Base-by-base conservation (phyloP, 2,329 filamentous ascomycete species). In the Aspergillus costaricaensis region DNA sequence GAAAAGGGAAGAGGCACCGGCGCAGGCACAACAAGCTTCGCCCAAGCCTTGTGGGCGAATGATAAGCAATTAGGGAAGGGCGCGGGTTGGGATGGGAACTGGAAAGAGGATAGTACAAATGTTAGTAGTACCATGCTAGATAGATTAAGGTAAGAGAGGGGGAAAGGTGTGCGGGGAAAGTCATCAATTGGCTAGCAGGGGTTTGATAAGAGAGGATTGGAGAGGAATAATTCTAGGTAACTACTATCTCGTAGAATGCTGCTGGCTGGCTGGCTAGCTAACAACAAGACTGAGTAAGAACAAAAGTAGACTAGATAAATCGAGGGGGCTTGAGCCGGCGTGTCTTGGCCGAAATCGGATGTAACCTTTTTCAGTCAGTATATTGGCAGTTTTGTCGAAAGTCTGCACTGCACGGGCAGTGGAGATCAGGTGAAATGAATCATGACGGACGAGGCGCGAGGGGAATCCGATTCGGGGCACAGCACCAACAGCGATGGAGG, bases 1-100 rank as follows among this genome's bases (percentile, higher is more conserved):
- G 19, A 21, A 12, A 14, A 48, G 21, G 44, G 44, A n/a, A 27
- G 23, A n/a, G 56, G n/a, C 23, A 39, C 36, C 56, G 48, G 47
- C 47, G 47, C 25, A 17, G 36, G 38, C 19, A 47, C 48, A 47
- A 32, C 58, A 60, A 60, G 58, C 58, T 60, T 60, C 30, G 2
- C 14, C 41, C 49, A 57, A 60, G 54, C 49, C 47, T 57, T 38
- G 51, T 38, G 27, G 47, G n/a, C 48, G 47, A 60, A 60, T 57
- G 8, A 54, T 38, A 57, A 48, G 48, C 54, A 49, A 36, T 36
- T 14, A 6, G n/a, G n/a, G 41, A 12, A 10, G 25, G 47, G 19
- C 23, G 15, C n/a, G 25, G 32, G 32, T 36, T 36, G 32, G 32
- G 12, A 14, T 36, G 32, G 12, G 12, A 12, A 32, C 30, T 32